Evolutionary conservation across 2,329 filamentous ascomycete species (phyloP), one percentile per base, ranked within the genome.

Genomic region (Moelleriella libera): DNA sequence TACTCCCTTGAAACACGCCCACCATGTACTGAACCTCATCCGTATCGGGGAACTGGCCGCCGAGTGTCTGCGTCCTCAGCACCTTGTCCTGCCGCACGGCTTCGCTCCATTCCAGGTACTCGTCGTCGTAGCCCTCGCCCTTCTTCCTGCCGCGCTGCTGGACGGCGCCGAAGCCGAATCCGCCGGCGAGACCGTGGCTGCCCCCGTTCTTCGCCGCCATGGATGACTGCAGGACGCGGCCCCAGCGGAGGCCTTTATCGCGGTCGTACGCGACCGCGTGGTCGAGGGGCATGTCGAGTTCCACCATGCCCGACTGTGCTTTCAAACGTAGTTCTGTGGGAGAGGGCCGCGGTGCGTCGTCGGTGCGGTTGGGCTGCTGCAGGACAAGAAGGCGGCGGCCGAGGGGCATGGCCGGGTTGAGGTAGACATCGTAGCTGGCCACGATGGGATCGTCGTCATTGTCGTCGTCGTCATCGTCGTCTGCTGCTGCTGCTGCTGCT

Each of bases 271-370:
- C 83, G 50, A 63, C 64, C 48, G 72, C 70, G 52, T 80, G 81
- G 68, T 82, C 80, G 56, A 96, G 72, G 5, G 88, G 87, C n/a
- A 96, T 76, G 62, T 98, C 92, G 46, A 97, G 73, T 67, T 98
- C 92, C 48, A 96, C 72, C 68, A 96, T 85, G 48, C 89, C 89
- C 0, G 85, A 78, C 48, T 75, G 69, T 11, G 82, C 76, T 69
- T 97, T 98, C 62, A 95, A 70, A 54, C 90, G 87, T 57, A 97
- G 71, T 56, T 84, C 80, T 12, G 78, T 70, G 9, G 90, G 85
- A 28, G 77, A 63, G 44, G 65, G 58, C 9, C 68, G 66, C 43
- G 63, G 55, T 9, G 65, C 60, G 52, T 82, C 75, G 49, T 78
- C 71, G 40, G 73, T 72, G 52, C 86, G 84, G 66, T 89, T 89